A percentile compares a stretch with the other conserved stretches of the same genome.
Evolutionary conservation across 2,329 filamentous ascomycete genomes (phyloP).

Genomic region (Talaromyces sp.): DNA sequence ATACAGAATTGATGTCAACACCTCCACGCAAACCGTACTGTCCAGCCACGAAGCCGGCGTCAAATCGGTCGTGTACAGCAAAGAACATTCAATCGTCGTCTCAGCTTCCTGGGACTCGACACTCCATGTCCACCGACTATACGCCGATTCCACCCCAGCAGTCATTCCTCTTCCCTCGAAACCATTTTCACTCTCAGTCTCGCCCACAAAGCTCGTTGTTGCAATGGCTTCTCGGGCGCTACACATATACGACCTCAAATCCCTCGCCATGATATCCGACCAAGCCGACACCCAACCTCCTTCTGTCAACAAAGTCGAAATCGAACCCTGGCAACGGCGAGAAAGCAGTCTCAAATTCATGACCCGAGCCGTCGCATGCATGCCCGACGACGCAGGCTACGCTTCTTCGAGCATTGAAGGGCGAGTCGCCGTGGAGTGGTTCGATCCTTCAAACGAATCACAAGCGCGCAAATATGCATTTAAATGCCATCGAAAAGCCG

Average conservation of each 20-base stretch:
- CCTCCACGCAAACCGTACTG: slow-evolving; percentile 65
- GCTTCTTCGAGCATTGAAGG: slow-evolving; percentile 91
- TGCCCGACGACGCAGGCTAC: slow-evolving; percentile 94
- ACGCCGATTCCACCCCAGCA: slow-evolving; percentile 49
- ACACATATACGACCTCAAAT: slow-evolving; percentile 83
- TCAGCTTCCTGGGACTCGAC: slow-evolving; percentile 93
- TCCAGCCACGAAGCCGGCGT: slow-evolving; percentile 75
- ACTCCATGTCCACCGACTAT: slow-evolving; percentile 72
- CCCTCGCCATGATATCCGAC: slow-evolving; percentile 52
- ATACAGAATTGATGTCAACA: slow-evolving; percentile 61
- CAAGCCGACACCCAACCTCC: slow-evolving; percentile 37
- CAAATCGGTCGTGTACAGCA: slow-evolving; percentile 76
- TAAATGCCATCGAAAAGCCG: slow-evolving; percentile 86
- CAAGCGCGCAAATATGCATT: slow-evolving; percentile 96
- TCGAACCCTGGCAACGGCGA: slow-evolving; percentile 84
- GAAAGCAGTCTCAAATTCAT: slow-evolving; percentile 96
- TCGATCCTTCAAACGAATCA: slow-evolving; percentile 79
- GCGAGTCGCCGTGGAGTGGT: slow-evolving; percentile 95
- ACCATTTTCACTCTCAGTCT: slow-evolving; percentile 75
- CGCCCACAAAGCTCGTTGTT: slow-evolving; percentile 81
- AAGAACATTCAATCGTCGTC: slow-evolving; percentile 68
- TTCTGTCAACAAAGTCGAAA: slow-evolving; percentile 36
- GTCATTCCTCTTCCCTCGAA: slow-evolving; percentile 72
- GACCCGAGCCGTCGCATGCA: slow-evolving; percentile 86
- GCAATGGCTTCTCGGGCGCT: slow-evolving; percentile 93